These are phyloP conservation scores for Heterobasidion occidentale DNA, from an alignment of 1,284 basidiomycete genomes.

Conservation along the genomic window DNA sequence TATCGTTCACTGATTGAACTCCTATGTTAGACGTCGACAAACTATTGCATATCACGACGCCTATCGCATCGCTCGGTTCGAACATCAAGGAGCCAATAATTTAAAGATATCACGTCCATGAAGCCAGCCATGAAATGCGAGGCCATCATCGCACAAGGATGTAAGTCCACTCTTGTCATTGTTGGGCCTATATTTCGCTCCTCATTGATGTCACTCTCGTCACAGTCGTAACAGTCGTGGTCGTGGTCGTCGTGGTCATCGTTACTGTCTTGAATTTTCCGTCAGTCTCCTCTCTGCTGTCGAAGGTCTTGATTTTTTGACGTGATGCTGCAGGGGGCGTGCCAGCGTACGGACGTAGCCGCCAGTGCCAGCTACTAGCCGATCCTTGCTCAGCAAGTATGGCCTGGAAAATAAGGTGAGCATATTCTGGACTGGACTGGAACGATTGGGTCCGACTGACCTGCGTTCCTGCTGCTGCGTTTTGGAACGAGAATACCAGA, in stretches of 20 bases:
- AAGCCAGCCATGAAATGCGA: no score
- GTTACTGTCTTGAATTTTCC: neutral
- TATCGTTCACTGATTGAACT: no score
- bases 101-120: no score
- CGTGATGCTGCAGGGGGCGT: neutral
- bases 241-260: slow-evolving; percentile 3
- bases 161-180: no score
- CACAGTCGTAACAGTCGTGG: slow-evolving; percentile 3
- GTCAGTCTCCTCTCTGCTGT: neutral
- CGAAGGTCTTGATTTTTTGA: neutral
- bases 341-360: slow-evolving; percentile 1
- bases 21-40: no score
- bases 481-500: neutral
- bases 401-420: slow-evolving; percentile 4
- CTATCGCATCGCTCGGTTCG: no score
- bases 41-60: no score
- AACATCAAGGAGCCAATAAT: no score
- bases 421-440: neutral
- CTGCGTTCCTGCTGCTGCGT: neutral
- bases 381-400: neutral
- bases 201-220: neutral
- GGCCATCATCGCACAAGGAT: no score
- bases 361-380: slow-evolving; percentile 1
- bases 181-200: neutral
- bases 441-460: neutral